Percentiles rank a stretch among this genome's conserved stretches.
phyloP scores from a whole-genome alignment of 169 alveolate genomes.

The Besnoitia besnoiti region DNA sequence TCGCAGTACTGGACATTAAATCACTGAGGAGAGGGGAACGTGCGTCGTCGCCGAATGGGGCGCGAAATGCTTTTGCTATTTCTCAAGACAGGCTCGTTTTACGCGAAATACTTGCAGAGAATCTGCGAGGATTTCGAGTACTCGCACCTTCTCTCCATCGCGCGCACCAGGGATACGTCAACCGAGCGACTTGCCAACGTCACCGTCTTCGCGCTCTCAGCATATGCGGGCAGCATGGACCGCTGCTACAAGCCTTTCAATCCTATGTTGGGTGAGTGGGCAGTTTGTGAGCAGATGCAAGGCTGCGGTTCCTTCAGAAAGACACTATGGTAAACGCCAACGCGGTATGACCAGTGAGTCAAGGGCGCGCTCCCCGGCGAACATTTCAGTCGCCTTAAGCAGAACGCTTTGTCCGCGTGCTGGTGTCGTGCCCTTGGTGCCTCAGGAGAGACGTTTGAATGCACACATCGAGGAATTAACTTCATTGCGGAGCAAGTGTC shows the following conservation, averaged over 20 bases:
- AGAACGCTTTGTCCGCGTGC: not conserved
- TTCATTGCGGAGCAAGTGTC: slow-evolving; percentile 92
- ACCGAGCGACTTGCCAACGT: slow-evolving; percentile 87
- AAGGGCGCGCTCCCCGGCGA: not conserved
- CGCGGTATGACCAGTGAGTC: too few relatives aligned
- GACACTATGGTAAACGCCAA: not conserved
- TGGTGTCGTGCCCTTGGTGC: not conserved
- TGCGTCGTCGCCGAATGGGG: too few relatives aligned
- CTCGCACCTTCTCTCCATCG: slow-evolving; percentile 4
- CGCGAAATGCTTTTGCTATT: too few relatives aligned
- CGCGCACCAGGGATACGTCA: slow-evolving; percentile 1
- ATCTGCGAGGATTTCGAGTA: slow-evolving; percentile 46
- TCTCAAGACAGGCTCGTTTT: not conserved
- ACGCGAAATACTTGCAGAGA: not conserved
- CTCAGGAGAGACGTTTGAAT: slow-evolving; percentile 95
- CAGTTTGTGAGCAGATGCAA: not conserved
- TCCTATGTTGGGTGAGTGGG: slow-evolving; percentile 35
- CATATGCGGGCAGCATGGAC: slow-evolving; percentile 86
- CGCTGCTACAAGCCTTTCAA: slow-evolving; percentile 73
- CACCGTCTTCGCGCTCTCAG: slow-evolving; percentile 87
- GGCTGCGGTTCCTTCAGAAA: too few relatives aligned
- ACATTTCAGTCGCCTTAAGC: not conserved
- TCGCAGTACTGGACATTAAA: too few relatives aligned
- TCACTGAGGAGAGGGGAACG: too few relatives aligned
- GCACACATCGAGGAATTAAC: slow-evolving; percentile 88